These are phyloP conservation scores for Westerdykella aurantiaca DNA, from an alignment of 2,329 filamentous ascomycete genomes.

Conservation along the genomic window DNA sequence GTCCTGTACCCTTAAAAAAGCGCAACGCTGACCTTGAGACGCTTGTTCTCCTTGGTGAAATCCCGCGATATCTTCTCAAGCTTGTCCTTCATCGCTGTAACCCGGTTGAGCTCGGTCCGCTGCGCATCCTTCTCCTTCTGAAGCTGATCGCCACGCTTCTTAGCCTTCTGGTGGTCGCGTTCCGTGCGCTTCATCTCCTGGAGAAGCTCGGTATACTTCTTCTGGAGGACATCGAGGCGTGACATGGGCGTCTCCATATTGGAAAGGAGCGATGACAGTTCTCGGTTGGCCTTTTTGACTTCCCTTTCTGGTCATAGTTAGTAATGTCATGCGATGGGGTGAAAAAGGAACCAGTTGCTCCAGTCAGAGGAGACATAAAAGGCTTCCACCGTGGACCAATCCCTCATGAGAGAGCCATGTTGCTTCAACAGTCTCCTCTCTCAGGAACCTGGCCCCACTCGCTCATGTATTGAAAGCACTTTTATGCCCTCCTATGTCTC, in stretches of 20 bases:
- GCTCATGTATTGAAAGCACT: no score
- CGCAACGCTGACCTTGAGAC: conserved; percentile 68
- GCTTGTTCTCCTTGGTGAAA: conserved; percentile 94
- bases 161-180: conserved; percentile 89
- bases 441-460: no score
- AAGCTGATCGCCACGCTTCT: conserved; percentile 86
- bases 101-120: conserved; percentile 83
- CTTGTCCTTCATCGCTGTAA: conserved; percentile 87
- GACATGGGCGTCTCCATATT: conserved; percentile 88
- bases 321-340: background rate
- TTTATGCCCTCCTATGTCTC: no score
- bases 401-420: no score
- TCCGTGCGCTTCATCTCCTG: conserved; percentile 94
- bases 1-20: background rate
- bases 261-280: conserved; percentile 75
- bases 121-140: conserved; percentile 96
- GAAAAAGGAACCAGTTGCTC: no score
- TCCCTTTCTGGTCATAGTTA: conserved; percentile 62
- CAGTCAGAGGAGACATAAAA: no score
- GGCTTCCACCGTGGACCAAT: no score
- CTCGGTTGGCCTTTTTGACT: conserved; percentile 88
- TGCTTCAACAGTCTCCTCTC: no score
- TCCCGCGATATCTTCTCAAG: conserved; percentile 93
- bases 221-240: conserved; percentile 84
- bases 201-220: conserved; percentile 84